Conservation (phyloP, 2,329 filamentous ascomycete species). For the Moelleriella libera region DNA sequence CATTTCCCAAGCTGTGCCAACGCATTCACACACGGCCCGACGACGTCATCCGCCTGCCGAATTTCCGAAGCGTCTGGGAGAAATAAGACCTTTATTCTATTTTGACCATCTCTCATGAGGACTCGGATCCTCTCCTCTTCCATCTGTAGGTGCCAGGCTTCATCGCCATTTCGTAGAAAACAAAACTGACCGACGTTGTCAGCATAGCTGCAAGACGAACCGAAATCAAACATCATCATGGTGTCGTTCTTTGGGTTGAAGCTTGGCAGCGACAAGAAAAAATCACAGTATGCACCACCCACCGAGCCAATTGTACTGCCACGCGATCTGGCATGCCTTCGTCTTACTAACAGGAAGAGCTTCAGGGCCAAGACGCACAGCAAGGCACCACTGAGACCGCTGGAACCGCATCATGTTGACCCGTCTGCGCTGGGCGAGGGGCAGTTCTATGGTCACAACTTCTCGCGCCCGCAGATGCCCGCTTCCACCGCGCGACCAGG, state of each 20-base stretch:
- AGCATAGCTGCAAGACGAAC: background rate
- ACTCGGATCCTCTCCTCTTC: no score
- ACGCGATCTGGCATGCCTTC: background rate
- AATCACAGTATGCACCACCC: conserved; percentile 24
- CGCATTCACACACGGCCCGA: no score
- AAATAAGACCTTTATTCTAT: no score
- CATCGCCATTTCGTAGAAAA: no score
- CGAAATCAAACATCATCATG: conserved; percentile 22
- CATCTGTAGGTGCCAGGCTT: no score
- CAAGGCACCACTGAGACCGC: conserved; percentile 6
- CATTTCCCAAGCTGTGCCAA: no score
- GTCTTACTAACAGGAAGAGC: background rate
- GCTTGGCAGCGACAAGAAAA: conserved; percentile 41
- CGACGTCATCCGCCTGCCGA: no score
- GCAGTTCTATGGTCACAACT: conserved; percentile 21
- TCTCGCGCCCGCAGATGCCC: conserved; percentile 18
- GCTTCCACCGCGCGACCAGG: conserved; percentile 19
- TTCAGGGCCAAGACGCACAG: conserved; percentile 6
- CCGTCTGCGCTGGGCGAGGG: conserved; percentile 18
- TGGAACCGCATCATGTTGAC: conserved; percentile 17
- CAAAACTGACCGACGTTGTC: no score
- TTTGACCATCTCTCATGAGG: no score
- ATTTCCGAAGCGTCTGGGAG: no score
- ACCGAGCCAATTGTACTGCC: conserved; percentile 4
- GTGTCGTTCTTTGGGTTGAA: conserved; percentile 46